A percentile compares a stretch with the other conserved stretches of the same genome.
Conservation (phyloP, 2,329 filamentous ascomycete species). For the Thermothelomyces thermophilus region DNA sequence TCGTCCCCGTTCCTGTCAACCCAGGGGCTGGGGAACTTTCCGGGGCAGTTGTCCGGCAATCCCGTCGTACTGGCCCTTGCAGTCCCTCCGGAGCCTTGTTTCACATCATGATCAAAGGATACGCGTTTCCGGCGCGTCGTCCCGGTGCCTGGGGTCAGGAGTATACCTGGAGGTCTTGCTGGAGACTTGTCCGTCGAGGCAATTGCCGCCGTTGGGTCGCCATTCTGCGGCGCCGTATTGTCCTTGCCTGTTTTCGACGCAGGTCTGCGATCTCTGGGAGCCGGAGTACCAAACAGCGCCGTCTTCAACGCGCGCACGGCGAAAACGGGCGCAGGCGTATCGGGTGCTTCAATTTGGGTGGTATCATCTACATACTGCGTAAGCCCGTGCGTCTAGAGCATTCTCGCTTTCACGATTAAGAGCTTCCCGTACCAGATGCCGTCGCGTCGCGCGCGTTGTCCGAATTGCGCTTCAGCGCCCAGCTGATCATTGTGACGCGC, state of each 20-base stretch:
- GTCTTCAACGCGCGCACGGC: constrained; percentile 59
- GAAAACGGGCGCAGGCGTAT: constrained; percentile 61
- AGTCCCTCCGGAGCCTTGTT: constrained; percentile 35
- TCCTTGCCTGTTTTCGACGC: constrained; percentile 17
- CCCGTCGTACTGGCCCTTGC: constrained; percentile 24
- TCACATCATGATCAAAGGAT: constrained; percentile 55
- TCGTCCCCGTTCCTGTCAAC: constrained; percentile 18
- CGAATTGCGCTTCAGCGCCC: constrained; percentile 47
- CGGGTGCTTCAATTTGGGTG: constrained; percentile 49
- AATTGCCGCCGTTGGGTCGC: constrained; percentile 11
- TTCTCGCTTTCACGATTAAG: not conserved
- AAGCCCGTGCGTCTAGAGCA: not conserved
- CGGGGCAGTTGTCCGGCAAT: constrained; percentile 28
- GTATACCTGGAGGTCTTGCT: constrained; percentile 49
- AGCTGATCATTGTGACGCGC: constrained; percentile 47
- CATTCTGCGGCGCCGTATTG: constrained; percentile 23
- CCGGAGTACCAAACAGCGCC: constrained; percentile 56
- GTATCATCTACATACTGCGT: constrained; percentile 30
- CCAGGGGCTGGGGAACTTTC: constrained; percentile 29
- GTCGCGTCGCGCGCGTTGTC: constrained; percentile 34
- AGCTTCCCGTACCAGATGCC: constrained; percentile 10
- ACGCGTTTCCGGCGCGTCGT: constrained; percentile 57
- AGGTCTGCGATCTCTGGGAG: constrained; percentile 28
- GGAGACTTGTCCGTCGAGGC: constrained; percentile 35
- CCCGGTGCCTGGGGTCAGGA: constrained; percentile 58